Percentiles rank a stretch among this genome's conserved stretches.
Evolutionary conservation across 495 filamentous ascomycete genomes (phyloP).

Genomic region (Neurospora cerealis): DNA sequence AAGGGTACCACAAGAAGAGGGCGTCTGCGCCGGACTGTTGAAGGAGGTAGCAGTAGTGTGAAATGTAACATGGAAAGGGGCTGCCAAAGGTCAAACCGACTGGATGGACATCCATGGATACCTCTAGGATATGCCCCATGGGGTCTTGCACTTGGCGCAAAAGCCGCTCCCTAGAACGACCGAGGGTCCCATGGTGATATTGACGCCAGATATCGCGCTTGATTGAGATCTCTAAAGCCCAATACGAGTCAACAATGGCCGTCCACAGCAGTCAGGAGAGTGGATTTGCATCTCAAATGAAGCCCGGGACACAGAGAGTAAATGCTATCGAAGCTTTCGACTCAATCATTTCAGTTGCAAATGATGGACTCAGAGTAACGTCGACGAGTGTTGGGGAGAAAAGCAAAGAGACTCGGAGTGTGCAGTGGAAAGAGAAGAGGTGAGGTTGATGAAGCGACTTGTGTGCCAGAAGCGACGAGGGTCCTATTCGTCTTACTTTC

Average conservation of each 20-base stretch:
- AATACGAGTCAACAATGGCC: background rate
- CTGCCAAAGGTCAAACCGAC: conserved; percentile 2
- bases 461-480: conserved; percentile 19
- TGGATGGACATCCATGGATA: conserved; percentile 6
- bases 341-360: background rate
- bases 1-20: conserved; percentile 16
- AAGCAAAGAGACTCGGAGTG: background rate
- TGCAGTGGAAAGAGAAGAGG: conserved; percentile 10
- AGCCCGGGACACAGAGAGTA: background rate
- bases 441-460: conserved; percentile 22
- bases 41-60: conserved; percentile 11
- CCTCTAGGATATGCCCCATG: conserved; percentile 3
- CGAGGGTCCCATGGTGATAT: background rate
- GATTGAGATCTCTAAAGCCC: background rate
- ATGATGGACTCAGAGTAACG: background rate
- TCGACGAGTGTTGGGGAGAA: background rate
- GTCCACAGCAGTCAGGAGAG: background rate
- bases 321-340: background rate
- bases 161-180: background rate
- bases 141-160: conserved; percentile 6
- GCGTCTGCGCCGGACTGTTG: conserved; percentile 21
- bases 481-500: conserved; percentile 5
- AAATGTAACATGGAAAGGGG: conserved; percentile 13
- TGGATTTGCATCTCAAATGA: background rate
- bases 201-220: background rate